Evolutionary conservation across 1,139 yeast genomes (phyloP), one percentile per base, ranked within the genome.

Genomic region (Taiozyma sp.): DNA sequence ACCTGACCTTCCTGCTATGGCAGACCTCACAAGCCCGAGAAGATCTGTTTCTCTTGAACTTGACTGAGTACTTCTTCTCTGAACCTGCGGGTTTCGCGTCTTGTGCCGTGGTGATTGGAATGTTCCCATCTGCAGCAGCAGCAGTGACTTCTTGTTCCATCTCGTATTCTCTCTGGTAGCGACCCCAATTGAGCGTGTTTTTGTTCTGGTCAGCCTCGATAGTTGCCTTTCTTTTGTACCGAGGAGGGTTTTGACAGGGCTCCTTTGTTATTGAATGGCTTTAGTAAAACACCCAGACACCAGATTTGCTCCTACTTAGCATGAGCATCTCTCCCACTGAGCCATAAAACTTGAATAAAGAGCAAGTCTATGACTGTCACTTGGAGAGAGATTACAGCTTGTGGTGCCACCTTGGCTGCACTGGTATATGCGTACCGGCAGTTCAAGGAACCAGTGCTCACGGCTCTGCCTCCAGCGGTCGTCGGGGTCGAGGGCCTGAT

Each of bases 1-100:
- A 84, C 36, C 92, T 74, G 16, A 84, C 92, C 64, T 85, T 85
- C 43, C 92, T 69, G n/a, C 84, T 76, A 51, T 87, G 82, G 65
- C 92, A 85, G 77, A 81, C 68, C 68, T 73, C 59, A 70, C 78
- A 60, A 14, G 71, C 71, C 19, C 70, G 51, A 16, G 71, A 57
- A 3, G 72, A 67, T 24, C 72, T 50, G 50, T 58, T 60, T 34
- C 65, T 45, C 44, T 61, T 62, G 56, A 60, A 62, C 54, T 60
- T 62, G 43, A 61, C 65, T 1, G 65, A 56, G 54, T 60, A 54
- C 41, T 60, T 60, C 55, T 62, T 62, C 19, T 56, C 57, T 7
- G 51, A 28, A 23, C 46, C 41, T 13, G 6, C 24, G 2, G 41
- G 24, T 38, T 38, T 38, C 14, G 19, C 36, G 19, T 32, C 36